These are phyloP conservation scores for Phytophthora fragariaefolia DNA, from an alignment of 352 stramenopile species.

Conservation along the genomic window DNA sequence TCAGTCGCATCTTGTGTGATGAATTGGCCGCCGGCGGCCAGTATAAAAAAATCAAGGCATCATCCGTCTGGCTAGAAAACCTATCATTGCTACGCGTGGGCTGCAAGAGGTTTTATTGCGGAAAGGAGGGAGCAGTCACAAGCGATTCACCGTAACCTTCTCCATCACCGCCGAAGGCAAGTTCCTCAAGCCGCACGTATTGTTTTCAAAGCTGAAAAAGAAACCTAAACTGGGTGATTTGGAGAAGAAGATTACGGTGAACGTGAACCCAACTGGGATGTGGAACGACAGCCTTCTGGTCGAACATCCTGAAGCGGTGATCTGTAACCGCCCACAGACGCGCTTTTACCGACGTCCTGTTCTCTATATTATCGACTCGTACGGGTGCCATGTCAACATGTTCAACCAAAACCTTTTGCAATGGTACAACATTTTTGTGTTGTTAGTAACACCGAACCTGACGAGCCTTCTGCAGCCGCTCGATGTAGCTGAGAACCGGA, in stretches of 20 bases:
- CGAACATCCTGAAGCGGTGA: neutral
- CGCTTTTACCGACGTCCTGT: neutral
- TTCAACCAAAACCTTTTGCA: neutral
- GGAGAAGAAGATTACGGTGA: neutral
- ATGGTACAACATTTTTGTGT: neutral
- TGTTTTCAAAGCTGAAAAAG: neutral
- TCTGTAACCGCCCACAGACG: neutral
- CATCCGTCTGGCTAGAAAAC: neutral
- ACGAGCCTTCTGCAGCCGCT: no score
- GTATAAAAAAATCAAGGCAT: neutral
- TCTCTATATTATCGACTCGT: neutral
- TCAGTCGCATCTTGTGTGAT: neutral
- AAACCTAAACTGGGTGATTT: neutral
- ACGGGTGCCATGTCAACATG: neutral
- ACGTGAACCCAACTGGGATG: neutral
- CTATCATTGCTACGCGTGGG: neutral
- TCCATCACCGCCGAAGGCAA: no score
- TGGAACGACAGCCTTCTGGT: neutral
- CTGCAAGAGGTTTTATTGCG: neutral
- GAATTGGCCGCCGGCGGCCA: no score
- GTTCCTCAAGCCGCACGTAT: neutral
- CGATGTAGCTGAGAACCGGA: no score
- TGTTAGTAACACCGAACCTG: no score
- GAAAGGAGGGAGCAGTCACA: no score
- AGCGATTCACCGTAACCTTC: no score